phyloP scores from a whole-genome alignment of 2,329 filamentous ascomycete genomes.

The Colletotrichum agaves region DNA sequence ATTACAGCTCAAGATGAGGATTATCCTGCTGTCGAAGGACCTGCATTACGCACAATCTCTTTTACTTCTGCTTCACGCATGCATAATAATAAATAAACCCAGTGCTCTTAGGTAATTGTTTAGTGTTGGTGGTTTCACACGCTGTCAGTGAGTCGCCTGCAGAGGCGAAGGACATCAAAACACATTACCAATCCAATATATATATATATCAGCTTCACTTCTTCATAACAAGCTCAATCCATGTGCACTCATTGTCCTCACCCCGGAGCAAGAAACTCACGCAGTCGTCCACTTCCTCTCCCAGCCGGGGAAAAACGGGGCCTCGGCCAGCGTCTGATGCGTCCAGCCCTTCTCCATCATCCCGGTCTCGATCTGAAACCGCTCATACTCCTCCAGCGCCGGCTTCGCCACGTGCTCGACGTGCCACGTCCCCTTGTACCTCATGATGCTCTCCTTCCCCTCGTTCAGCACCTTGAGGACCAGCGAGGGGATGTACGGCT shows the following conservation, averaged over 20 bases:
- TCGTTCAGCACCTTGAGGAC: constrained; percentile 75
- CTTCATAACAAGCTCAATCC: no score
- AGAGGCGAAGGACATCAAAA: no score
- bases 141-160: no score
- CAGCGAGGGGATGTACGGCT: constrained; percentile 78
- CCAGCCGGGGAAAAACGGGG: constrained; percentile 82
- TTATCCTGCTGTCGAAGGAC: no score
- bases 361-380: constrained; percentile 73
- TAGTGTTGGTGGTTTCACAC: no score
- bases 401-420: constrained; percentile 79
- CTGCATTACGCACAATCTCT: no score
- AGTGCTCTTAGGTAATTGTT: not conserved
- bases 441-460: constrained; percentile 75
- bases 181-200: no score
- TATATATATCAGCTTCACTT: no score
- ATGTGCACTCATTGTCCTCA: not conserved
- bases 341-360: constrained; percentile 72
- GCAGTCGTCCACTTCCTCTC: constrained; percentile 71
- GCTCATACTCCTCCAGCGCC: constrained; percentile 69
- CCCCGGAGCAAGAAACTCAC: not conserved
- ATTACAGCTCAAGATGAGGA: no score
- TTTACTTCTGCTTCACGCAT: not conserved
- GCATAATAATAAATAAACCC: not conserved
- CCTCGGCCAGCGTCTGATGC: constrained; percentile 75
- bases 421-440: constrained; percentile 86